Base-by-base conservation (phyloP, 345 rosid species). In the Lepidium aucheri region DNA sequence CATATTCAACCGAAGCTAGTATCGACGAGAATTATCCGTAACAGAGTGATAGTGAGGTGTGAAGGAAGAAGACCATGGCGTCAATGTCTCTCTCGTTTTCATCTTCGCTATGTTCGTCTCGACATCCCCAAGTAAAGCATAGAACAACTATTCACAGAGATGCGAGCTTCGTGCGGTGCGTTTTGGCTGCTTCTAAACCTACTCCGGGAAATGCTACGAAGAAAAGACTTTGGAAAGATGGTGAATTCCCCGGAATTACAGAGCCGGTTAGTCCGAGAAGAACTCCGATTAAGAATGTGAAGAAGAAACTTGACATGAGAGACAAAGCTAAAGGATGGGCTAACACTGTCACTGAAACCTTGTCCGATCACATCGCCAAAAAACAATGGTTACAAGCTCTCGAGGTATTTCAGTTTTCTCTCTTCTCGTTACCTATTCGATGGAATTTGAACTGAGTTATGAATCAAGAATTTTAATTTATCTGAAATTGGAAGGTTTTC, bases 321-420 rank as follows among this genome's bases (percentile, higher is more conserved):
- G 53, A 61, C 66, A 74, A 81, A 36, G 81, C 96, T 69, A 87
- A 71, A 53, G 98, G 90, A 28, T 89, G 97, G 94, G 94, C 34
- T 56, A 73, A 57, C 78, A 86, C 96, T 51, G 96, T 90, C 67
- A 83, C 98, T 6, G 98, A 90, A 69, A 70, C 84, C 41, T 78
- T 93, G 45, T 85, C 96, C 32, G 93, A 89, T 58, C 75, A 52
- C 73, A 84, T 93, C 73, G 79, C 76, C 52, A 87, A 85, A 76
- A 93, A 87, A 71, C 88, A 85, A 46, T 90, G 96, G 97, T 43
- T 70, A 45, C 73, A 85, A 70, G 97, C 98, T 63, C 91, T 93
- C 15, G 80, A 87, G 91, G 96, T 90, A 17, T 13, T 16, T 9
- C 36, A 36, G 12, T 14, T 34, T 9, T 39, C 20, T 62, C 57